Conservation (phyloP, 1,284 basidiomycete species). For the Irpex sp. region DNA sequence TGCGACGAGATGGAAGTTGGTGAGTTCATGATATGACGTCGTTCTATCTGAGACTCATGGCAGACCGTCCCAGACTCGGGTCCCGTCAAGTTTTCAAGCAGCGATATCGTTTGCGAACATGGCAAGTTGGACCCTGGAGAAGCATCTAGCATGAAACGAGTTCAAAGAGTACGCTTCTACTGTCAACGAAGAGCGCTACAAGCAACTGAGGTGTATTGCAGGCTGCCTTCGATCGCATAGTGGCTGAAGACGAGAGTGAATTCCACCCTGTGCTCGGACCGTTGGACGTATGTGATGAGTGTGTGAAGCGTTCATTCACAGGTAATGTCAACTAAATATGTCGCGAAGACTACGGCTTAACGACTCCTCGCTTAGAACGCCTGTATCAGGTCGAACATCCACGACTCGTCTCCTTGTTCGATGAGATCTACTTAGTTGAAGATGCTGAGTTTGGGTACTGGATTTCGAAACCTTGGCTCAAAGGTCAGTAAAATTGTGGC, state of each 20-base stretch:
- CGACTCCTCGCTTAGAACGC: conserved; percentile 42
- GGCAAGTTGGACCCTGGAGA: conserved; percentile 53
- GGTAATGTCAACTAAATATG: conserved; percentile 36
- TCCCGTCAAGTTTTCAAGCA: conserved; percentile 17
- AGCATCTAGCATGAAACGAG: conserved; percentile 61
- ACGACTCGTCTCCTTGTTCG: conserved; percentile 51
- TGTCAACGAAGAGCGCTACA: background rate
- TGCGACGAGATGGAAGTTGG: conserved; percentile 1
- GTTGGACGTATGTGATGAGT: conserved; percentile 57
- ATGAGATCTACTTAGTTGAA: conserved; percentile 42
- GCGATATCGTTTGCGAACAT: conserved; percentile 59
- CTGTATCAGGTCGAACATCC: conserved; percentile 68
- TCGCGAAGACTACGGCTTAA: background rate
- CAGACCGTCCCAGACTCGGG: background rate
- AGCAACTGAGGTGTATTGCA: conserved; percentile 22
- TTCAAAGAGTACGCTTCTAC: conserved; percentile 38
- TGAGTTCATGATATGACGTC: background rate
- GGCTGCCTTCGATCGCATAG: conserved; percentile 48
- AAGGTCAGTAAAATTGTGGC: conserved; percentile 41
- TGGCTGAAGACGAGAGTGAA: conserved; percentile 39
- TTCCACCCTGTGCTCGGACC: conserved; percentile 45
- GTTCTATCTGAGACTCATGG: background rate
- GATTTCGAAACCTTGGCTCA: conserved; percentile 77
- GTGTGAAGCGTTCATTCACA: conserved; percentile 53
- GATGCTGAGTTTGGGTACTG: conserved; percentile 52